Evolutionary conservation across 1,139 yeast species (phyloP).

Genomic region (Sugiyamaella pinicola): DNA sequence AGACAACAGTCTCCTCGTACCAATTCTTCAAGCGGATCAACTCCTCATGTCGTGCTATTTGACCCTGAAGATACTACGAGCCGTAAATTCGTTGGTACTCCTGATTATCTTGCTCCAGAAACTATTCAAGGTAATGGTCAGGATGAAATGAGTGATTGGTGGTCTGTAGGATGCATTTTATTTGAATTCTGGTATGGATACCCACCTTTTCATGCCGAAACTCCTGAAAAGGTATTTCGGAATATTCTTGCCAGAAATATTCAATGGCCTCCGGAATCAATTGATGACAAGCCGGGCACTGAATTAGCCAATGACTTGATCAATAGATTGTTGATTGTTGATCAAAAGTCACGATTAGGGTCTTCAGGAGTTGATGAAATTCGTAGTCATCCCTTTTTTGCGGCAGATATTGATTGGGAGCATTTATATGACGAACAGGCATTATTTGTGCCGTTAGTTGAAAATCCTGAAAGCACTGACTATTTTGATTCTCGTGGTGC

Average conservation of each 20-base stretch:
- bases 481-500: slow-evolving; percentile 95
- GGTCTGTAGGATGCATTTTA: slow-evolving; percentile 95
- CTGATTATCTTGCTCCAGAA: slow-evolving; percentile 97
- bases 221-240: slow-evolving; percentile 80
- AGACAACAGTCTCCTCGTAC: slow-evolving; percentile 8
- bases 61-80: slow-evolving; percentile 34
- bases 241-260: slow-evolving; percentile 74
- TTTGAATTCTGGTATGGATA: slow-evolving; percentile 92
- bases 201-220: slow-evolving; percentile 89
- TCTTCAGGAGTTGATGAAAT: slow-evolving; percentile 77
- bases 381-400: slow-evolving; percentile 73
- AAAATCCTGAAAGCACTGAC: slow-evolving; percentile 85
- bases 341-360: slow-evolving; percentile 73
- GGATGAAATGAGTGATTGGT: slow-evolving; percentile 92
- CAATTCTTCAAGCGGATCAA: slow-evolving; percentile 18
- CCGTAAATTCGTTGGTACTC: slow-evolving; percentile 87
- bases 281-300: slow-evolving; percentile 48
- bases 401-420: slow-evolving; percentile 68
- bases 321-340: slow-evolving; percentile 56
- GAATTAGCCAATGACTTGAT: slow-evolving; percentile 77
- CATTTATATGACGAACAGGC: slow-evolving; percentile 69
- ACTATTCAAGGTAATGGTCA: slow-evolving; percentile 86
- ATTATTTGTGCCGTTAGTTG: slow-evolving; percentile 77
- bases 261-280: slow-evolving; percentile 78
- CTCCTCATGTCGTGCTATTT: slow-evolving; percentile 33